A percentile compares a stretch with the other conserved stretches of the same genome.
Evolutionary conservation across 441 rosid genomes (phyloP).

Genomic region (Omphalea diandra): DNA sequence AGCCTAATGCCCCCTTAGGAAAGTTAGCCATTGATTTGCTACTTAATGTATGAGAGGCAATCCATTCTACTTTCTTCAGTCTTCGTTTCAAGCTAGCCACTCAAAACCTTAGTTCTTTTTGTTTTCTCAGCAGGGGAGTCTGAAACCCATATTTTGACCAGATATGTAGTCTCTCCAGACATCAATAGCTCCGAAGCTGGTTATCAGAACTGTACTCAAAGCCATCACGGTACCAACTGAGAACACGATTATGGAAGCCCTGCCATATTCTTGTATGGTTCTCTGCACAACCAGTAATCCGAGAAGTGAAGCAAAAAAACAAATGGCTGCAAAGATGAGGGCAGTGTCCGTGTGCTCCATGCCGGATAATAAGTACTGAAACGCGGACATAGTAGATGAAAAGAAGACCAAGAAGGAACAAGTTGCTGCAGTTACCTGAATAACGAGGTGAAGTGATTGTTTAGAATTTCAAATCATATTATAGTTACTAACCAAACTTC

Average conservation of each 20-base stretch:
- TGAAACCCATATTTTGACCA: constrained; percentile 82
- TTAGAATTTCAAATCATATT: neutral
- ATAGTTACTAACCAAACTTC: neutral
- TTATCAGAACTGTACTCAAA: constrained; percentile 65
- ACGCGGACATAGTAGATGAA: constrained; percentile 86
- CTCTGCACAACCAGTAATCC: constrained; percentile 70
- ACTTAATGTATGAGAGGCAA: neutral
- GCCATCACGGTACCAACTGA: constrained; percentile 79
- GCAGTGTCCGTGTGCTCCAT: constrained; percentile 57
- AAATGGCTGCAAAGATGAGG: constrained; percentile 37
- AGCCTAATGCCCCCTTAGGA: neutral
- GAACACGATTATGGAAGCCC: constrained; percentile 90
- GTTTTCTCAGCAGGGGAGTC: constrained; percentile 51
- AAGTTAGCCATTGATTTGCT: neutral
- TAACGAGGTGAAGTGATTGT: neutral
- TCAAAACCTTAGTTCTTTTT: neutral
- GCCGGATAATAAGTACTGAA: constrained; percentile 71
- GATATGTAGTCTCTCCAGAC: constrained; percentile 61
- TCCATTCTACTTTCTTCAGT: neutral
- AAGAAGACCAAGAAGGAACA: constrained; percentile 95
- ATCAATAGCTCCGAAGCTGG: constrained; percentile 70
- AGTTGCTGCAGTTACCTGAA: constrained; percentile 81
- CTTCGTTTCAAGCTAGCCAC: no score
- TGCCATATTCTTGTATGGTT: constrained; percentile 55
- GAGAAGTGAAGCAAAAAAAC: constrained; percentile 60